Evolutionary conservation across 2,329 filamentous ascomycete genomes (phyloP).

Genomic region (Curvularia spicifera): DNA sequence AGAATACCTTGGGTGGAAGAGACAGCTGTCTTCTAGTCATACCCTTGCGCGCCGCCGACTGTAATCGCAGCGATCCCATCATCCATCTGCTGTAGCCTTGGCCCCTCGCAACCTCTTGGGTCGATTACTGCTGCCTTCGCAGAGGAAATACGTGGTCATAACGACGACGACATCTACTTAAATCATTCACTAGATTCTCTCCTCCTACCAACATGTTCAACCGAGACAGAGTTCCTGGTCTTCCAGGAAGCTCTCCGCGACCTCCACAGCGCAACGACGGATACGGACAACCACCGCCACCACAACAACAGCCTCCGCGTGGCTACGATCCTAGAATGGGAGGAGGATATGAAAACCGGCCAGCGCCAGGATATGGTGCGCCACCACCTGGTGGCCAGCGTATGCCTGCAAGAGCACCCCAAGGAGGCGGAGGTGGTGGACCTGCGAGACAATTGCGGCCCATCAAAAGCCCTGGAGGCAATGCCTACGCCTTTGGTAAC

Average conservation of each 20-base stretch:
- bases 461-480: conserved; percentile 63
- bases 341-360: conserved; percentile 42
- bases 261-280: conserved; percentile 52
- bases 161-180: background rate
- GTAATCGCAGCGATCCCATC: background rate
- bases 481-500: conserved; percentile 57
- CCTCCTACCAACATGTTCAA: conserved; percentile 60
- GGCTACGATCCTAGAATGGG: conserved; percentile 42
- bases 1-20: background rate
- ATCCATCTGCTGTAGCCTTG: background rate
- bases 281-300: conserved; percentile 47
- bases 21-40: background rate
- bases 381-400: conserved; percentile 35
- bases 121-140: conserved; percentile 4
- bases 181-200: background rate
- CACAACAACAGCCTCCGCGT: conserved; percentile 35
- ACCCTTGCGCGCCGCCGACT: background rate
- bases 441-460: conserved; percentile 53
- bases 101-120: conserved; percentile 7
- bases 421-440: conserved; percentile 26
- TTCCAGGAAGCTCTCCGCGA: conserved; percentile 54
- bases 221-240: conserved; percentile 58
- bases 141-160: conserved; percentile 6
- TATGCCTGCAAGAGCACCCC: conserved; percentile 40
- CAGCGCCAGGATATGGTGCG: conserved; percentile 33